phyloP scores from a whole-genome alignment of 2,329 filamentous ascomycete species.

The Xylaria arbuscula region DNA sequence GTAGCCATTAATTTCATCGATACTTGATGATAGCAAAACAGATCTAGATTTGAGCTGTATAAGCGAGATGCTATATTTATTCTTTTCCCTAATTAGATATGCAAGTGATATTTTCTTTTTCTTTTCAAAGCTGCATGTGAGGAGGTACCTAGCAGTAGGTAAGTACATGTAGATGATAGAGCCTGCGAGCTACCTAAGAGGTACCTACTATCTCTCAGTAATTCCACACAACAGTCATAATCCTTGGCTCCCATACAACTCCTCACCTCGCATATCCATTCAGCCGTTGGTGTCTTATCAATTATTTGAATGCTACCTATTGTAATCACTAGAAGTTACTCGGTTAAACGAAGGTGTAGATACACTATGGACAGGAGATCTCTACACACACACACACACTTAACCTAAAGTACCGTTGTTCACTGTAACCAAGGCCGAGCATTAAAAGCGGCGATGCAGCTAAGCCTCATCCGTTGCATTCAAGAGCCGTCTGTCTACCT shows the following conservation, averaged over 20 bases:
- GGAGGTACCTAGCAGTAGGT: too few relatives aligned
- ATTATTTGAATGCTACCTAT: neutral
- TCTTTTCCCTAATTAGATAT: too few relatives aligned
- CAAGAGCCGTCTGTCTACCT: constrained; percentile 13
- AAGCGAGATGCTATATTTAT: too few relatives aligned
- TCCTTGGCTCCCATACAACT: neutral
- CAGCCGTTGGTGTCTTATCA: neutral
- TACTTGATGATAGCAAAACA: too few relatives aligned
- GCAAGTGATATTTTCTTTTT: too few relatives aligned
- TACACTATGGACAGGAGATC: neutral
- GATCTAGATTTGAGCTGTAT: too few relatives aligned
- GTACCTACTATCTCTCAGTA: too few relatives aligned
- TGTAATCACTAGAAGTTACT: neutral
- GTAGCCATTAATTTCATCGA: too few relatives aligned
- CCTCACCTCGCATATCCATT: neutral
- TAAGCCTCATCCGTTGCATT: constrained; percentile 22
- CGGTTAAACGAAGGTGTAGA: neutral
- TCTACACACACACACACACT: neutral
- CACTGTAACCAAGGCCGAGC: neutral
- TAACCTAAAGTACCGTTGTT: neutral
- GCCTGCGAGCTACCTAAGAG: too few relatives aligned
- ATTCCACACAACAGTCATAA: neutral
- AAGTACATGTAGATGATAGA: too few relatives aligned
- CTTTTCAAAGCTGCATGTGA: too few relatives aligned
- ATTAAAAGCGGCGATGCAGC: constrained; percentile 16